Evolutionary conservation across 2,329 filamentous ascomycete genomes (phyloP), one percentile per base, ranked within the genome.

Genomic region (Paecilomyces formosus): DNA sequence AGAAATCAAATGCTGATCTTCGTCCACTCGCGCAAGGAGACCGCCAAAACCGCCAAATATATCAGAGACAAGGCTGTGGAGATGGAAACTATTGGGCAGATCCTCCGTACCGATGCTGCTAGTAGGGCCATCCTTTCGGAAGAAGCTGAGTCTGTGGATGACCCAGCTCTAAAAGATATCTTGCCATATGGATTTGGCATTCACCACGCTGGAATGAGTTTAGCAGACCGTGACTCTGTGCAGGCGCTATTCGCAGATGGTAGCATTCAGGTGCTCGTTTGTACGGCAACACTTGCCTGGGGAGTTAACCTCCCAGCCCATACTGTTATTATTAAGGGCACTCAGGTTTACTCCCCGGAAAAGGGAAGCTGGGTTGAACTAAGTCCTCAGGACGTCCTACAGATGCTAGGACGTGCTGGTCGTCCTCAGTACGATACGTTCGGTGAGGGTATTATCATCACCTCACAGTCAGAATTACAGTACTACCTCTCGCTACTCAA

Each of bases 1-100:
- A 86, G 90, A 63, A 96, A 99, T 68, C 94, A 99, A 74, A 97
- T 99, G 92, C 85, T 99, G 45, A 96, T 99, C 60, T 99, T 99
- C 70, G 94, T 99, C 5, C 95, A 99, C 72, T 99, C 95, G 35
- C 85, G 94, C 67, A 99, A 99, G 71, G 95, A 99, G 74, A 99
- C 95, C 0, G 92, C 92, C 8, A 99, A 99, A 78, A 99, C 95
- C 2, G 94, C 93, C 24, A 91, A 89, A 70, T 96, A 96, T 71
- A 92, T 99, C 68, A 85, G 92, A 62, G 95, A 99, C 78, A 97
- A 97, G 76, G 93, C 94, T 3, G 78, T 99, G n/a, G 94, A 99
- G 73, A 83, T 91, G 79, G 95, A 97, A 68, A 97, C 94, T 0
- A 97, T 99, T 68, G 92, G 93, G 59, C 91, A 97, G 74, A 96